Base-by-base conservation (phyloP, 345 rosid genomes). In the Eucalyptus marginata region DNA sequence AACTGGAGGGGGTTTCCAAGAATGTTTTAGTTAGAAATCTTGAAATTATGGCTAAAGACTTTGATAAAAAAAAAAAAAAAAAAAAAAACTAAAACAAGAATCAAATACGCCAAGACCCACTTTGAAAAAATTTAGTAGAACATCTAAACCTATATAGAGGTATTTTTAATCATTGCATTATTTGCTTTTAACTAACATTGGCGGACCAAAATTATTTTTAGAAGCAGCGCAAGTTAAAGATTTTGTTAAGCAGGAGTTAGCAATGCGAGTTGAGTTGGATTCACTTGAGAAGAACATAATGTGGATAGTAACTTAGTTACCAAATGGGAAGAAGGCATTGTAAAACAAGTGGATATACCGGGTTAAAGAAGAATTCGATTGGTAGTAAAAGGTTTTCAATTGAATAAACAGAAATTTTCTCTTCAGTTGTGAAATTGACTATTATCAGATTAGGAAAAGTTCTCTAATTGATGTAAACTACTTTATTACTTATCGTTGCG, bases 21-120 rank as follows among this genome's bases (percentile, higher is more conserved):
- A 4, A 25, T 56, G 62, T 56, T 56, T 56, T 56, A 22, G 62
- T 24, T 24, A 56, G 29, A 56, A 56, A 56, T 56, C 29, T 56
- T 56, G 62, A 56, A 56, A 56, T 25, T 56, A 0, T 56, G 27
- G 29, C 29, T 24, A 2, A 0, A 56, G 62, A 56, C 62, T 24
- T 24, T 10, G 13, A 56, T 56, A 15, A 50, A 50, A 50, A 49
- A 56, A 56, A 51, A 50, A 15, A 50, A 50, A 50, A 49, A 56
- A 56, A 51, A 50, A 51, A 49, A 56, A 56, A 56, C 12, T 0
- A 56, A 22, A 56, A 56, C 29, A 56, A 56, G 13, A 56, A 22
- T 56, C 13, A 56, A 0, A 56, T 56, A 22, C 0, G 1, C 62
- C 13, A 8, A 0, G 3, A 56, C 3, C 62, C 62, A 56, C 62